A percentile compares a stretch with the other conserved stretches of the same genome.
These are phyloP conservation scores for Candida manassasensis DNA, from an alignment of 805 yeast species.

Conservation along the genomic window DNA sequence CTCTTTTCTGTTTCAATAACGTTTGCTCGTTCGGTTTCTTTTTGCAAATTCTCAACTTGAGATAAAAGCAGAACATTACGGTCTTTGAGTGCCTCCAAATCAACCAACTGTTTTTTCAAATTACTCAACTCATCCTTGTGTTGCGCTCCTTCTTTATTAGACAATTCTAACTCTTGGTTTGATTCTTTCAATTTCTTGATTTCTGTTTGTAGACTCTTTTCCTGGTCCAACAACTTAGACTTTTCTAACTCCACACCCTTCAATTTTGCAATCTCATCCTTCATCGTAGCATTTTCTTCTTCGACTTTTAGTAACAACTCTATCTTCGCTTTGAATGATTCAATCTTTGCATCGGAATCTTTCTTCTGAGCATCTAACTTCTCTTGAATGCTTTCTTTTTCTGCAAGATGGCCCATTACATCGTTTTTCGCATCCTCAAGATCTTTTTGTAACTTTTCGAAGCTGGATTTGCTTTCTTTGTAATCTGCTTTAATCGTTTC, in stretches of 20 bases:
- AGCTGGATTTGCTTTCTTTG: too few relatives aligned
- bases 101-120: background rate
- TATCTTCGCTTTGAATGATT: too few relatives aligned
- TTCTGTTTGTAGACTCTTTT: background rate
- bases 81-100: background rate
- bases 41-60: too few relatives aligned
- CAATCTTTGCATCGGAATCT: too few relatives aligned
- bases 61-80: too few relatives aligned
- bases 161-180: background rate
- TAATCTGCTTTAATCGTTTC: too few relatives aligned
- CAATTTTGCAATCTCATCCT: background rate
- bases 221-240: background rate
- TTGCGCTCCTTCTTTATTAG: background rate
- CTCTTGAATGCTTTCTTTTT: too few relatives aligned
- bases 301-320: background rate
- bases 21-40: too few relatives aligned
- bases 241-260: background rate
- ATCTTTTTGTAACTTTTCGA: background rate
- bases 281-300: background rate
- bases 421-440: background rate
- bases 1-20: background rate
- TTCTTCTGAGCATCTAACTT: too few relatives aligned
- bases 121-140: conserved; percentile 2
- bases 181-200: background rate
- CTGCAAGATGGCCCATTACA: too few relatives aligned